Evolutionary conservation across 768 basidiomycete genomes (phyloP).

Genomic region (Amyloporia xantha): DNA sequence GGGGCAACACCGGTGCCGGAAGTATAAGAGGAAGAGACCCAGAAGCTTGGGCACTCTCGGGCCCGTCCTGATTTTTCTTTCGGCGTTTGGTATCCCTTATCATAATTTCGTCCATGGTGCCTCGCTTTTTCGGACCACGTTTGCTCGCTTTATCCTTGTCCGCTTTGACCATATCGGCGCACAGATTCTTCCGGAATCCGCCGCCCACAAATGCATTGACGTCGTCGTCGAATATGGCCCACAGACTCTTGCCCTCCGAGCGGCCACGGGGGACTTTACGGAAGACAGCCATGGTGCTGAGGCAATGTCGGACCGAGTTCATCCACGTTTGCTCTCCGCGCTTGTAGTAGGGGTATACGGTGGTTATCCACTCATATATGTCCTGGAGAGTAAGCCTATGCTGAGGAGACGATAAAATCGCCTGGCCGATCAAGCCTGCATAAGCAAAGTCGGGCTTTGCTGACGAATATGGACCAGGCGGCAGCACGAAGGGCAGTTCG

Average conservation of each 20-base stretch:
- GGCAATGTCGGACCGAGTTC: constrained; percentile 95
- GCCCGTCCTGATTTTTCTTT: constrained; percentile 20
- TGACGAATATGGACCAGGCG: constrained; percentile 75
- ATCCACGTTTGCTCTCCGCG: constrained; percentile 94
- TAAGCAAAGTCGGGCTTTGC: constrained; percentile 86
- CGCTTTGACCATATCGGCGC: constrained; percentile 33
- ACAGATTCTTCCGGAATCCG: constrained; percentile 65
- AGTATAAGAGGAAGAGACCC: constrained; percentile 13
- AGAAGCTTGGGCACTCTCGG: constrained; percentile 7
- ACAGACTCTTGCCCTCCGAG: constrained; percentile 73
- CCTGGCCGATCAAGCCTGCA: constrained; percentile 93
- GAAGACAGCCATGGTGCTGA: constrained; percentile 89
- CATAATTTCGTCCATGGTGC: constrained; percentile 19
- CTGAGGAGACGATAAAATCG: constrained; percentile 77
- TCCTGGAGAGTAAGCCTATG: constrained; percentile 89
- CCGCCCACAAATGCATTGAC: constrained; percentile 78
- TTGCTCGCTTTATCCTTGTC: constrained; percentile 25
- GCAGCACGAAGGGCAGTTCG: constrained; percentile 66
- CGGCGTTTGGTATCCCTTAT: constrained; percentile 24
- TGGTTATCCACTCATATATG: constrained; percentile 94
- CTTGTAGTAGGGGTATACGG: constrained; percentile 90
- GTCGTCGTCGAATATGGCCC: constrained; percentile 84
- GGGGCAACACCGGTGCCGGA: constrained; percentile 21
- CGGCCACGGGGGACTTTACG: constrained; percentile 78
- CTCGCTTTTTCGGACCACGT: constrained; percentile 31